Evolutionary conservation across 2,329 filamentous ascomycete species (phyloP), one percentile per base, ranked within the genome.

Genomic region (Epichloe aotearoae): DNA sequence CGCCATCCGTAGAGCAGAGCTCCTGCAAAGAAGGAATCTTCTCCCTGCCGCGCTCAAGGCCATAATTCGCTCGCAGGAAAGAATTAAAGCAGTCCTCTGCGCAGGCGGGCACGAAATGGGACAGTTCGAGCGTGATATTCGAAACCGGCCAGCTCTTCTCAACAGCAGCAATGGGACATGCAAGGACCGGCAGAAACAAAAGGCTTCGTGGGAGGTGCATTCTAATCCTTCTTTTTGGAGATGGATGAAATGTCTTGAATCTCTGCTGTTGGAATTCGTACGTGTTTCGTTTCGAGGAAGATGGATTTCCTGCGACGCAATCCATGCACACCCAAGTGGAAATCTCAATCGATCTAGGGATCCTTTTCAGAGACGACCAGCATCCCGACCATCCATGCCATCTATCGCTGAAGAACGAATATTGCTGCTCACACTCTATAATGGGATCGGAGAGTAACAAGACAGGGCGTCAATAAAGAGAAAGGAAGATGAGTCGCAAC

Each of bases 1-100:
- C 66, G 8, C 82, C 82, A 36, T 71, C 70, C 52, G 73, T 71
- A 38, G 74, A 73, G 63, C 85, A 89, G 6, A 88, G 70, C 57
- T 82, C 87, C 58, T 73, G 66, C 56, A 87, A 62, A 26, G 81
- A 72, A 11, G 74, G 70, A 14, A 67, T 66, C 36, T 65, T 66
- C 36, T 65, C 60, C 33, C 71, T 70, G 59, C 82, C 84, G 46
- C 63, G 61, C 47, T 63, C 65, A 19, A 62, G 58, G 37, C 72
- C 71, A 60, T 79, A 86, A 62, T 83, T 80, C 54, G 71, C 67
- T n/a, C 65, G 62, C 56, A 88, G 68, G 58, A 86, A 88, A 10
- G 74, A 74, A 54, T 73, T 60, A 57, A 88, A 73, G 62, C 85
- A 89, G 41, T 64, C 57, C 54, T 72, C 66, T 4, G 82, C 81